Conservation (phyloP, 2,329 filamentous ascomycete species). For the Neofusicoccum ribis region DNA sequence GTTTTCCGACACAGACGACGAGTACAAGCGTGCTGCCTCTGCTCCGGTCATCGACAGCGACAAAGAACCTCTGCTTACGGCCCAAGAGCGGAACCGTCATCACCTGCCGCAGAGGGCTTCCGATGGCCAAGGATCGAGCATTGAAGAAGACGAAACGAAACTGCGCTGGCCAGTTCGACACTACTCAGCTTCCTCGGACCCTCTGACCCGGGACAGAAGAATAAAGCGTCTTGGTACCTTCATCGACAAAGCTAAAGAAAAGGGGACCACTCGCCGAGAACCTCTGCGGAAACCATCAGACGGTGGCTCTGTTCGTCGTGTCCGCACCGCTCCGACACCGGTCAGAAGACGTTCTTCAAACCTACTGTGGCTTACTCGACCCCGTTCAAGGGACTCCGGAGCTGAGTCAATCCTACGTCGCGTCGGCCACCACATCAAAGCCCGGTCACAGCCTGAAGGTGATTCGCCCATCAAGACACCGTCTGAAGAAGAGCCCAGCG, state of each 20-base stretch:
- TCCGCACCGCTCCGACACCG: not conserved
- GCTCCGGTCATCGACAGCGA: slow-evolving; percentile 1
- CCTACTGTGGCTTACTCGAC: slow-evolving; percentile 11
- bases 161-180: slow-evolving; percentile 11
- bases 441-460: not conserved
- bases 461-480: not conserved
- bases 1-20: not conserved
- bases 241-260: slow-evolving; percentile 17
- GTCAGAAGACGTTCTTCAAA: not conserved
- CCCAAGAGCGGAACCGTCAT: not conserved
- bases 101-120: not conserved
- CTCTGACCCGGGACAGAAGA: slow-evolving; percentile 5
- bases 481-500: not conserved
- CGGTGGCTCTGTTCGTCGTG: not conserved
- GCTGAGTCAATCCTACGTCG: slow-evolving; percentile 12
- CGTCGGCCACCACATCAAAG: slow-evolving; percentile 16
- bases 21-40: not conserved
- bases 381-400: not conserved
- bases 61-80: not conserved
- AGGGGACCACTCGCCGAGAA: not conserved
- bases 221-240: slow-evolving; percentile 6
- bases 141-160: not conserved
- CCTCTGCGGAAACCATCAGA: slow-evolving; percentile 1
- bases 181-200: slow-evolving; percentile 13
- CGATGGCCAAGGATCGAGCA: not conserved